Evolutionary conservation across 352 stramenopile species (phyloP), one percentile per base, ranked within the genome.

Genomic region (Pelagophyceae sp.): DNA sequence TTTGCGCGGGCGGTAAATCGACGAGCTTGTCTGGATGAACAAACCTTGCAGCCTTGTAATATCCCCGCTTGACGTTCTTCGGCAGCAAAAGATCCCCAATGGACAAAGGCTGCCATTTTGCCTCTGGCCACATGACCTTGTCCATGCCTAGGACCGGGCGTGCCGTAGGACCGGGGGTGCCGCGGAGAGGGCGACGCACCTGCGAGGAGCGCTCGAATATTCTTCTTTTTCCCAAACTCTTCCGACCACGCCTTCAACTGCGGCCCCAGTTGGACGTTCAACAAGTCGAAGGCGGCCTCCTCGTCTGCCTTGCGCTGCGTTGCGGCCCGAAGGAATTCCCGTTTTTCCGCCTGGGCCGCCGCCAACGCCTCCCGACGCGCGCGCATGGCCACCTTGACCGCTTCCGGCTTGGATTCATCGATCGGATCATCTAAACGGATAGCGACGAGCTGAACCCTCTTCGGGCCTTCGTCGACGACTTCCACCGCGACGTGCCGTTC

Each of bases 1-100:
- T 77, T 50, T 91, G 86, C 60, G 91, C 87, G 5, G 84, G 76
- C 74, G 84, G 81, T 37, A 90, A 84, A 78, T 86, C 75, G 63
- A 78, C 63, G 23, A 86, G 88, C 76, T 91, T 91, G 76, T 92
- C 88, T 0, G 88, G 88, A 83, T 92, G 88, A 25, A 91, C 87
- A 32, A 90, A 85, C 38, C 86, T 77, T 20, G 77, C 84, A 2
- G 88, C 88, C 82, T 89, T 91, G 65, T 85, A 80, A 79, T 88
- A 92, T 29, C 81, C 81, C 27, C 76, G 78, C 76, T 90, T 90
- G n/a, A 89, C 81, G 71, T 91, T 91, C 1, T 76, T 80, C 60
- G 88, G 84, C 50, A 90, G 79, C 75, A 92, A 81, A 25, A 92
- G 72, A 78, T 92, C 87, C 31, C 85, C 85, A 77, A 92, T 85